Conservation (phyloP, 1,284 basidiomycete genomes). For the Anthracocystis walkeri region DNA sequence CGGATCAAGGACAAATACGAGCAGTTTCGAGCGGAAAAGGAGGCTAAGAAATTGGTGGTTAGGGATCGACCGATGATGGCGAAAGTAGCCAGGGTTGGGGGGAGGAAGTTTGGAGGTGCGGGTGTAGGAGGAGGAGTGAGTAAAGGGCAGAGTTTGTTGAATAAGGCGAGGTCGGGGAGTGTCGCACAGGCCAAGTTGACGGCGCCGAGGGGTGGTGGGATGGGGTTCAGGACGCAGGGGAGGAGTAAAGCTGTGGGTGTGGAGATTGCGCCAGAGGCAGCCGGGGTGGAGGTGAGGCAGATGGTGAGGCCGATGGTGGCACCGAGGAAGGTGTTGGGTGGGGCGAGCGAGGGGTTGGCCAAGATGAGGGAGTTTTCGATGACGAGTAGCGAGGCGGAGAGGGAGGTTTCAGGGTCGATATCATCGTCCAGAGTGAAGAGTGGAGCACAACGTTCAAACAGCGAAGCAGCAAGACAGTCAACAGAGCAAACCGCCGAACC, state of each 20-base stretch:
- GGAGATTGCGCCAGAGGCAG: conserved; percentile 31
- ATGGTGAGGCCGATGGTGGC: conserved; percentile 42
- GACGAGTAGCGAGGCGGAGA: conserved; percentile 2
- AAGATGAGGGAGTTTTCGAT: conserved; percentile 27
- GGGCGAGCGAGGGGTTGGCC: conserved; percentile 26
- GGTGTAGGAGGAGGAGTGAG: conserved; percentile 19
- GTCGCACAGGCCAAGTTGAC: conserved; percentile 43
- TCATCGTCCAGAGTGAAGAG: not conserved
- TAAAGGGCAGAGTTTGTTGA: conserved; percentile 53
- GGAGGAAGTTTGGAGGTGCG: conserved; percentile 15
- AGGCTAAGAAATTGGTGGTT: conserved; percentile 56
- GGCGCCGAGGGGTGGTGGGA: conserved; percentile 12
- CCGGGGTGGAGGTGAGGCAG: conserved; percentile 12
- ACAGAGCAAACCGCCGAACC: not conserved
- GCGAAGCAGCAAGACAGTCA: not conserved
- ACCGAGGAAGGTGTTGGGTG: conserved; percentile 28
- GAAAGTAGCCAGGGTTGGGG: conserved; percentile 18
- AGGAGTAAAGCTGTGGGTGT: conserved; percentile 29
- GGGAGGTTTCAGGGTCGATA: not conserved
- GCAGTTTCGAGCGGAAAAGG: conserved; percentile 58
- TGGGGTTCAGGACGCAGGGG: conserved; percentile 24
- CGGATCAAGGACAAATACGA: conserved; percentile 61
- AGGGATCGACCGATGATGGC: conserved; percentile 43
- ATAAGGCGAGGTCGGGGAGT: conserved; percentile 39
- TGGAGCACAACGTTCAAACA: conserved; percentile 1